Conservation (phyloP, 257 asterid species). For the Ballota nigra region DNA sequence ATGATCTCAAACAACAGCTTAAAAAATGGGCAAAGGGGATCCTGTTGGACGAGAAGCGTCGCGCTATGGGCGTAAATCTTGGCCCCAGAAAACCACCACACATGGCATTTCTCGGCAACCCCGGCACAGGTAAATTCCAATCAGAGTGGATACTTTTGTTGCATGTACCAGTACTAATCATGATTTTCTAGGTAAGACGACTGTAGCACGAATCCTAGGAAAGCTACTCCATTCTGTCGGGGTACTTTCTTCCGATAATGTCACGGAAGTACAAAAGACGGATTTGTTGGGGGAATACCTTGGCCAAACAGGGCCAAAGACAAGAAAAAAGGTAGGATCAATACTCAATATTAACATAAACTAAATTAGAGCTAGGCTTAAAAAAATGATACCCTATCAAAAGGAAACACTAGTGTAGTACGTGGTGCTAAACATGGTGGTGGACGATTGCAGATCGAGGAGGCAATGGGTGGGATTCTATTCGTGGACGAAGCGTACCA, state of each 20-base stretch:
- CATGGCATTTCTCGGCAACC: constrained; percentile 95
- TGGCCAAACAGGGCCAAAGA: constrained; percentile 89
- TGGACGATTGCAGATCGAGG: constrained; percentile 56
- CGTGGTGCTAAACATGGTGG: too few relatives aligned
- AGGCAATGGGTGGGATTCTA: constrained; percentile 83
- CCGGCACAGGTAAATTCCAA: constrained; percentile 98
- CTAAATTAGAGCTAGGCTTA: too few relatives aligned
- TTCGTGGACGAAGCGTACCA: constrained; percentile 88
- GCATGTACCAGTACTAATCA: too few relatives aligned
- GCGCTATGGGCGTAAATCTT: constrained; percentile 71
- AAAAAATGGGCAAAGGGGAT: constrained; percentile 89
- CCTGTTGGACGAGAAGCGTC: constrained; percentile 86
- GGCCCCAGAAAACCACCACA: constrained; percentile 85
- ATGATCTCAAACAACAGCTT: constrained; percentile 65
- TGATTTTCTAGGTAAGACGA: constrained; percentile 64
- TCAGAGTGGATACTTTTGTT: too few relatives aligned
- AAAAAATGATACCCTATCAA: too few relatives aligned
- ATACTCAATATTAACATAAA: too few relatives aligned
- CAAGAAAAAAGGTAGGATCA: constrained; percentile 58
- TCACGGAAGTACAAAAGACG: constrained; percentile 74
- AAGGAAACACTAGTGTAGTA: too few relatives aligned
- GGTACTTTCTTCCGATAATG: constrained; percentile 55
- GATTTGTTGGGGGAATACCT: constrained; percentile 82
- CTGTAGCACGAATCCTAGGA: constrained; percentile 80
- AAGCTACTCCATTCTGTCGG: constrained; percentile 72